These are phyloP conservation scores for Metroxylon sagu DNA, from an alignment of 176 grass and related monocot species.

Conservation along the genomic window DNA sequence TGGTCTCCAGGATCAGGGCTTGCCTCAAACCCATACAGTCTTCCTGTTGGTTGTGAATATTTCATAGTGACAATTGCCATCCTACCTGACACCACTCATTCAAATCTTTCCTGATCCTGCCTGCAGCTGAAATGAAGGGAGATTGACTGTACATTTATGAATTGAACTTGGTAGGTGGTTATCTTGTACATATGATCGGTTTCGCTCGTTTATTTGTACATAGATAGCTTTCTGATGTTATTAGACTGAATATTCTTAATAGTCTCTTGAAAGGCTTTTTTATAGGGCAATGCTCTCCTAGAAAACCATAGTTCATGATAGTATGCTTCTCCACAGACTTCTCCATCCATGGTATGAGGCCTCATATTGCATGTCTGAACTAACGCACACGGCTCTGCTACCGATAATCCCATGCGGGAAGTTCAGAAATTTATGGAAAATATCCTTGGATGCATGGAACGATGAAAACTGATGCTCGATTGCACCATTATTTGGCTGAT, in stretches of 20 bases:
- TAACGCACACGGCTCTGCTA: no score
- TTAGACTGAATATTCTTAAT: slow-evolving; percentile 10
- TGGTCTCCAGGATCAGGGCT: slow-evolving; percentile 21
- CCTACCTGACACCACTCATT: slow-evolving; percentile 56
- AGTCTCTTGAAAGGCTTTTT: neutral
- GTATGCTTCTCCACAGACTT: neutral
- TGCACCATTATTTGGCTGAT: no score
- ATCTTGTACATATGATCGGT: slow-evolving; percentile 12
- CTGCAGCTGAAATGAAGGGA: slow-evolving; percentile 84
- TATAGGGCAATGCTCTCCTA: neutral
- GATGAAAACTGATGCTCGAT: no score
- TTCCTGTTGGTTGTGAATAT: slow-evolving; percentile 70
- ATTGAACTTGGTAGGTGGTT: slow-evolving; percentile 6
- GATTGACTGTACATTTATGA: slow-evolving; percentile 70
- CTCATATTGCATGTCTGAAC: no score
- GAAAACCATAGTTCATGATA: neutral
- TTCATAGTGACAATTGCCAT: slow-evolving; percentile 92
- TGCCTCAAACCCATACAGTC: slow-evolving; percentile 53
- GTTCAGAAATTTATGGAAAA: no score
- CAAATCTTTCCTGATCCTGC: slow-evolving; percentile 92
- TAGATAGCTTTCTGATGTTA: slow-evolving; percentile 6
- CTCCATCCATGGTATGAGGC: no score
- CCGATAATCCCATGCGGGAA: no score
- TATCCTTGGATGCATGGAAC: no score
- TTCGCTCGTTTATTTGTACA: slow-evolving; percentile 11